phyloP scores from a whole-genome alignment of 768 basidiomycete species.

The Psilocybe cyanescens region DNA sequence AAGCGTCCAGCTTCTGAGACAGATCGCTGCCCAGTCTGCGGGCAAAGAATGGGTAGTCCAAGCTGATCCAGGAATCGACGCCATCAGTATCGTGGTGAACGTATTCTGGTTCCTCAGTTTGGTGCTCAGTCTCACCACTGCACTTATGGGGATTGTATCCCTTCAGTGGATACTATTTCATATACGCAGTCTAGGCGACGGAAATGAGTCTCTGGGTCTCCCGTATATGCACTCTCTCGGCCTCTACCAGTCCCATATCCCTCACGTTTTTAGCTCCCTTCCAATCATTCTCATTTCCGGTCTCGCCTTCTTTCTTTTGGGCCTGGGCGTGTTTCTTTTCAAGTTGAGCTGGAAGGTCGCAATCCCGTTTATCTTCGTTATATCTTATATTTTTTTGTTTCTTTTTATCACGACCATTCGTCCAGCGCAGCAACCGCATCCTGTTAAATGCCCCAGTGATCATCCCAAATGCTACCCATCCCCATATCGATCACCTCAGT shows the following conservation, averaged over 20 bases:
- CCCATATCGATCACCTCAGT: constrained; percentile 6
- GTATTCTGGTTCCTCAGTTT: constrained; percentile 21
- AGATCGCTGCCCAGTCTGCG: constrained; percentile 15
- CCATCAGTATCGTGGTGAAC: constrained; percentile 10
- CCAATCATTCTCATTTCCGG: constrained; percentile 24
- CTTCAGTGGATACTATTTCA: constrained; percentile 22
- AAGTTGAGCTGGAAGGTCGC: constrained; percentile 18
- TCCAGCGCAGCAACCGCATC: constrained; percentile 1
- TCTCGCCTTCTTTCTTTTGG: constrained; percentile 25
- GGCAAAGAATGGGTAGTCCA: background rate
- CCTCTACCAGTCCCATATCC: constrained; percentile 21
- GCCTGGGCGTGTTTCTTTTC: constrained; percentile 25
- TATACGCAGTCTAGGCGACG: background rate
- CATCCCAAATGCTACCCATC: constrained; percentile 1
- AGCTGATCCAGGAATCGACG: background rate
- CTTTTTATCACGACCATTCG: constrained; percentile 2
- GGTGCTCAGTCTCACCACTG: constrained; percentile 15
- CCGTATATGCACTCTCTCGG: constrained; percentile 25
- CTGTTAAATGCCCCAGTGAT: background rate
- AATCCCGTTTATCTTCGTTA: background rate
- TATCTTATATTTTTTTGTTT: background rate
- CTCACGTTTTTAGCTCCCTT: constrained; percentile 19
- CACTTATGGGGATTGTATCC: constrained; percentile 18
- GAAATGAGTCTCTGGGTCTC: constrained; percentile 15
- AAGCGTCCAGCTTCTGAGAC: constrained; percentile 10